Conservation (phyloP, 441 rosid species). For the Erodium trifolium region DNA sequence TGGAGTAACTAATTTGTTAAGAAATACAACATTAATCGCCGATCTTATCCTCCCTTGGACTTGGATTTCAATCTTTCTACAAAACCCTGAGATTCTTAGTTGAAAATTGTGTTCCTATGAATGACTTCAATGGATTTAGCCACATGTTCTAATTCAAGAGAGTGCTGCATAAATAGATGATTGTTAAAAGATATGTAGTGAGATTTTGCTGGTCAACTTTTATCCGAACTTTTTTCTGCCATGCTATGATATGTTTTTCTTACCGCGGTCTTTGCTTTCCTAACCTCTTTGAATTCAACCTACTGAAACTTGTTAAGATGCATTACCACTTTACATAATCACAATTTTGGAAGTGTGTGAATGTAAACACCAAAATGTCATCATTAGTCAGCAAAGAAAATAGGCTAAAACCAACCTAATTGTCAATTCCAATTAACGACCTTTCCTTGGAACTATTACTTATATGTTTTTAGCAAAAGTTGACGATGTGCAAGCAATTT, state of each 20-base stretch:
- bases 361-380: neutral
- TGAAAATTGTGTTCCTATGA: neutral
- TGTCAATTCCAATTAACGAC: no score
- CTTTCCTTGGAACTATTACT: no score
- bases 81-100: neutral
- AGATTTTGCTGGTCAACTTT: neutral
- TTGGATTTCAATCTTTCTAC: neutral
- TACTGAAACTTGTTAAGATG: neutral
- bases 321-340: neutral
- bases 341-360: neutral
- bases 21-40: neutral
- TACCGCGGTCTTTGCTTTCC: no score
- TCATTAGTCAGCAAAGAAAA: neutral
- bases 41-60: no score
- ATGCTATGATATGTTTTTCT: neutral
- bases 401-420: neutral
- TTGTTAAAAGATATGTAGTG: neutral
- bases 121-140: neutral
- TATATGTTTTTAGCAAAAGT: neutral
- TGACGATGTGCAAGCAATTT: neutral
- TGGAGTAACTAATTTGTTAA: neutral
- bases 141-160: neutral
- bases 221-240: neutral
- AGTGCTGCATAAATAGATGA: neutral
- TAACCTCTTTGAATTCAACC: neutral